These are phyloP conservation scores for Ramalina intermedia DNA, from an alignment of 495 filamentous ascomycete genomes.

Conservation along the genomic window DNA sequence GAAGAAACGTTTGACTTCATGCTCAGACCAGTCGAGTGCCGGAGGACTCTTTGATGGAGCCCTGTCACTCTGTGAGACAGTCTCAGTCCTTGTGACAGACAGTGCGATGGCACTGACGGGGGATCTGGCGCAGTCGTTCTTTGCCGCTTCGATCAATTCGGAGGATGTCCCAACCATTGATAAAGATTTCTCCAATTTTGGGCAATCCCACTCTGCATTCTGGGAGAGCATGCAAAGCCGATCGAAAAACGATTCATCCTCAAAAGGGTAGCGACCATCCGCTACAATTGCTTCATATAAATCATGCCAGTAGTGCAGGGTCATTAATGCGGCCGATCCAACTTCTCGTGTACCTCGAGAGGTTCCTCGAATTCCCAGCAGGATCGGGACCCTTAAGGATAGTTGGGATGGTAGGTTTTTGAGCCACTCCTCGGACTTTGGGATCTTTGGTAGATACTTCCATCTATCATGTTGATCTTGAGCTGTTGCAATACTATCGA, in stretches of 20 bases:
- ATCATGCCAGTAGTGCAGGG: neutral
- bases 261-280: neutral
- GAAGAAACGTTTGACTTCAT: neutral
- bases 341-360: neutral
- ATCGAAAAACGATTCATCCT: neutral
- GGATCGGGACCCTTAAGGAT: neutral
- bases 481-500: too few relatives aligned
- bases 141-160: neutral
- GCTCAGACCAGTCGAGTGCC: neutral
- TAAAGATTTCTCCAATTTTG: neutral
- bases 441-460: neutral
- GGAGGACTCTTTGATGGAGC: neutral
- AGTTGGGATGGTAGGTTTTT: neutral
- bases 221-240: neutral
- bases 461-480: neutral
- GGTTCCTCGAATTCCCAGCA: neutral
- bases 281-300: neutral
- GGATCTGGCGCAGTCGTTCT: neutral
- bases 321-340: neutral
- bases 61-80: too few relatives aligned
- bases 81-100: neutral
- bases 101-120: neutral
- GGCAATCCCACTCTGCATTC: neutral
- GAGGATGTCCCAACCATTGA: neutral
- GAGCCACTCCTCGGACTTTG: neutral